Base-by-base conservation (phyloP, 768 basidiomycete genomes). In the Agaricus blazei region DNA sequence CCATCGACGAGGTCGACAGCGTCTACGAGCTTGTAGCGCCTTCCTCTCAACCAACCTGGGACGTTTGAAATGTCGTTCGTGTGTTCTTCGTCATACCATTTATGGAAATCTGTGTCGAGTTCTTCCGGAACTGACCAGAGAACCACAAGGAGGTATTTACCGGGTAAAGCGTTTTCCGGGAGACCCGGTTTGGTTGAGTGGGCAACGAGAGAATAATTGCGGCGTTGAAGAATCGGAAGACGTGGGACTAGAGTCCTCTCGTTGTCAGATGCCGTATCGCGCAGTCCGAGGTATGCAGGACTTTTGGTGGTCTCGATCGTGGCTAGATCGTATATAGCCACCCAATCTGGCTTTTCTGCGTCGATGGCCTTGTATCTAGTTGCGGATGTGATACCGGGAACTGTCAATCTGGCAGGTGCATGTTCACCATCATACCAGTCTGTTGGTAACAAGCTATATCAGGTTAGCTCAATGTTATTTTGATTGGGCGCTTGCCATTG, bases 371-470 rank as follows among this genome's bases (percentile, higher is more conserved):
- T 65, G 58, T 69, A 72, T 26, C 70, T 66, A 6, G 59, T 55
- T 19, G 68, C 66, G 4, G 62, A 62, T 38, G 48, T 60, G 42
- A 71, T 62, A 4, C 65, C 64, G 8, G 69, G 63, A 4, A 70
- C 56, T 3, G 64, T 63, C 9, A 70, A 47, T 24, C 70, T 65
- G 28, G 62, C 59, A 12, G 70, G 67, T 41, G 62, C 61, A 47
- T 72, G 71, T 56, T 72, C 71, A 14, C 58, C 64, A 40, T 70
- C 64, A 58, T 69, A 70, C 69, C 69, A 72, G 31, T 69, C 71
- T 72, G 51, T 36, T 23, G 23, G 6, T 12, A 31, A 36, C 51
- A 15, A 40, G 24, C 19, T 43, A 6, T 36, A 11, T 9, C 34
- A 26, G 27, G 27, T 29, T 27, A 12, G 14, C 40, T 42, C 41